Conservation (phyloP, 208 protist genomes). For the Endotrypanum monterogeii region DNA sequence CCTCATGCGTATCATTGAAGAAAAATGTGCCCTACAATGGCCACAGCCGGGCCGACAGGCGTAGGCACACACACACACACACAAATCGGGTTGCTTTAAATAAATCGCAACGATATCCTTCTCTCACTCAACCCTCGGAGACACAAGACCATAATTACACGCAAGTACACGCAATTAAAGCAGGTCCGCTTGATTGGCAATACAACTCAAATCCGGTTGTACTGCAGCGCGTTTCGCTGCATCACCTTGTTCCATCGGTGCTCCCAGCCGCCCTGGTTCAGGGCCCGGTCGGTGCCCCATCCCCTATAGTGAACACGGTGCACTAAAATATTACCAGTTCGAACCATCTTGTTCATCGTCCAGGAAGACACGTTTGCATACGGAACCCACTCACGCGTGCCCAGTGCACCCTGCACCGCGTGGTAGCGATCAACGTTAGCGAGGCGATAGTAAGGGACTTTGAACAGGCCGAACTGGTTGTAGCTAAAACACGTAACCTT, state of each 20-base stretch:
- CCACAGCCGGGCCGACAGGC: background rate
- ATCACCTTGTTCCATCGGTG: constrained; percentile 92
- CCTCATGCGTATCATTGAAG: background rate
- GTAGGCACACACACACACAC: background rate
- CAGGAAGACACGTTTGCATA: constrained; percentile 89
- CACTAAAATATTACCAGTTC: constrained; percentile 82
- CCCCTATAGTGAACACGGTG: constrained; percentile 89
- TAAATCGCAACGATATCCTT: background rate
- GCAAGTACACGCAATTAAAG: background rate
- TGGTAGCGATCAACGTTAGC: constrained; percentile 88
- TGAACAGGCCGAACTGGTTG: constrained; percentile 91
- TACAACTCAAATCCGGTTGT: constrained; percentile 63
- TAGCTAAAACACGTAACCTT: constrained; percentile 90
- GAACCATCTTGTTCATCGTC: constrained; percentile 92
- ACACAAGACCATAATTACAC: background rate
- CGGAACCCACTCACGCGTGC: constrained; percentile 90
- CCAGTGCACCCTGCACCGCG: constrained; percentile 72
- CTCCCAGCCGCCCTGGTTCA: constrained; percentile 88
- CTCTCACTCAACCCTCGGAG: background rate
- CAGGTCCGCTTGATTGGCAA: background rate
- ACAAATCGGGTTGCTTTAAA: background rate
- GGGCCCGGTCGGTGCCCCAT: constrained; percentile 76
- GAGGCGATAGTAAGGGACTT: constrained; percentile 79
- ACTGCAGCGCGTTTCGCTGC: constrained; percentile 88
- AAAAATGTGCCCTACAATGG: background rate